Conservation (phyloP, 169 alveolate species). For the Ophryocystis elektroscirrha region DNA sequence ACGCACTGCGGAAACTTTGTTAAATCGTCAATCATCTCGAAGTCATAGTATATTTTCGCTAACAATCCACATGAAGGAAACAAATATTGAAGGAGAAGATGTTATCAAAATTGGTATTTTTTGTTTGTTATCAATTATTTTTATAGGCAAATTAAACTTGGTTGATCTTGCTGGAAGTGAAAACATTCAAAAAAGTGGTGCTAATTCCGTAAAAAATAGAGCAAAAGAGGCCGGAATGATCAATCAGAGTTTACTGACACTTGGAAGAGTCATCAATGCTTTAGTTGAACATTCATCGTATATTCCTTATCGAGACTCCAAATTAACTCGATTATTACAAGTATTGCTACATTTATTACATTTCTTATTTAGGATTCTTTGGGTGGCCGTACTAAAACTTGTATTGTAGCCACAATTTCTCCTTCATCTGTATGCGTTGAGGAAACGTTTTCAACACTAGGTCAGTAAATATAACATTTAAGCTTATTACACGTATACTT, state of each 20-base stretch:
- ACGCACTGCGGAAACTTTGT: constrained; percentile 53
- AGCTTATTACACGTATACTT: too few relatives aligned
- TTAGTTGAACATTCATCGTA: constrained; percentile 56
- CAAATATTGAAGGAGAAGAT: constrained; percentile 48
- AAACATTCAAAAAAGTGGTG: constrained; percentile 46
- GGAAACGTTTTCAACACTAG: constrained; percentile 63
- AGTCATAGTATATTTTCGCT: constrained; percentile 63
- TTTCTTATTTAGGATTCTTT: too few relatives aligned
- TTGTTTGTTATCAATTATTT: too few relatives aligned
- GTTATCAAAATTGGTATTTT: constrained; percentile 41
- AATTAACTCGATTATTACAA: constrained; percentile 68
- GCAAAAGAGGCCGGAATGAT: constrained; percentile 68
- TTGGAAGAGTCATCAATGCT: constrained; percentile 70
- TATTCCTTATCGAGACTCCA: constrained; percentile 83
- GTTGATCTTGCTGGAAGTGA: constrained; percentile 92
- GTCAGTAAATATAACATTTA: too few relatives aligned
- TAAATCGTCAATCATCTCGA: constrained; percentile 57
- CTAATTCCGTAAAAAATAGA: constrained; percentile 54
- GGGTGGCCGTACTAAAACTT: constrained; percentile 85
- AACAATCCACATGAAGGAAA: constrained; percentile 50
- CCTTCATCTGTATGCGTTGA: constrained; percentile 65
- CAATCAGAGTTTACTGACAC: constrained; percentile 52
- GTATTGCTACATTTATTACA: too few relatives aligned
- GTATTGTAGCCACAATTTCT: constrained; percentile 67
- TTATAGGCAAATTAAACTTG: constrained; percentile 59